Percentiles rank a stretch among this genome's conserved stretches.
Conservation (phyloP, 1,284 basidiomycete species). For the Ganoderma sinense region DNA sequence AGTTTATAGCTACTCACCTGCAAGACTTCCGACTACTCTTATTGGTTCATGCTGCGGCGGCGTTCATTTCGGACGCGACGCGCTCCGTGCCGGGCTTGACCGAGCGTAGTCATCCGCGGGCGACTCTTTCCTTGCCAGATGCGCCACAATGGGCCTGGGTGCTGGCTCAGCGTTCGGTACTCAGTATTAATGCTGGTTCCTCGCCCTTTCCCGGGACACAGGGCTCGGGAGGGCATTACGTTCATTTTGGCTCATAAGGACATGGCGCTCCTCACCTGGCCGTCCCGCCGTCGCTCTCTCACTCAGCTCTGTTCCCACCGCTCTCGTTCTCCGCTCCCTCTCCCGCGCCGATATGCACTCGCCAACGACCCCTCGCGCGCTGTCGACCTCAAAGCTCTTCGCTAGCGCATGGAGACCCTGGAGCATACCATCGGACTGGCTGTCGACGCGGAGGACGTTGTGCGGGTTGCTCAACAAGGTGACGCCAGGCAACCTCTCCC, state of each 20-base stretch:
- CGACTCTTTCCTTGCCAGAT: slow-evolving; percentile 13
- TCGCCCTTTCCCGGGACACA: slow-evolving; percentile 4
- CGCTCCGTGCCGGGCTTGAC: slow-evolving; percentile 7
- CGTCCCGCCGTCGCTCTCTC: background rate
- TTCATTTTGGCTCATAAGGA: slow-evolving; percentile 7
- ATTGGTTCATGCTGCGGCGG: slow-evolving; percentile 16
- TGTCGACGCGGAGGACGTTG: slow-evolving; percentile 21
- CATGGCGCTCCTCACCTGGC: slow-evolving; percentile 4
- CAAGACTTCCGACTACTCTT: background rate
- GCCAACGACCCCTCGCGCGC: slow-evolving; percentile 30
- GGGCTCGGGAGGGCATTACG: background rate
- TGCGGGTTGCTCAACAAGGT: slow-evolving; percentile 41
- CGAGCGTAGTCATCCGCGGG: slow-evolving; percentile 12
- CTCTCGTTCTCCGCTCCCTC: background rate
- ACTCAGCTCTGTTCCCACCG: background rate
- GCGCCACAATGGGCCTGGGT: slow-evolving; percentile 9
- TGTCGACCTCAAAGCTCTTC: slow-evolving; percentile 11
- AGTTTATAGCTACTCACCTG: background rate
- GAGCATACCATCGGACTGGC: slow-evolving; percentile 32
- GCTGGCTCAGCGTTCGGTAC: background rate
- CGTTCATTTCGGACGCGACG: slow-evolving; percentile 21
- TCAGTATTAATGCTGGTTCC: background rate
- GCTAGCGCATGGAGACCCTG: slow-evolving; percentile 35
- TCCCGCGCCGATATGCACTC: slow-evolving; percentile 20
- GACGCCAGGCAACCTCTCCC: slow-evolving; percentile 30